Evolutionary conservation across 495 filamentous ascomycete species (phyloP).

Genomic region (Penicillium atrosanguineum): DNA sequence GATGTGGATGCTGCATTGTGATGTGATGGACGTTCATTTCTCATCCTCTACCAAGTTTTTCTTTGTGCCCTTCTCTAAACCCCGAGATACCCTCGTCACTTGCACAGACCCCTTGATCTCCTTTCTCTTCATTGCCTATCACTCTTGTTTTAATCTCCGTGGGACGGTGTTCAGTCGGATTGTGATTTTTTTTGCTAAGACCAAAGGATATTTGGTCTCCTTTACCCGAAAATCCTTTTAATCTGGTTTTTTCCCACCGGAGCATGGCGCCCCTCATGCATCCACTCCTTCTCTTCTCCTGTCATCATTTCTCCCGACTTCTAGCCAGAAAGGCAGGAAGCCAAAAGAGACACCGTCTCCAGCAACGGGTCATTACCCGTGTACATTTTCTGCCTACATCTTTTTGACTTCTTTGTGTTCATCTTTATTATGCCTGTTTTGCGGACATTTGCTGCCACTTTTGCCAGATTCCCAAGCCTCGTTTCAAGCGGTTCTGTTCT

Average conservation of each 20-base stretch:
- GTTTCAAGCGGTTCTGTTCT: slow-evolving; percentile 20
- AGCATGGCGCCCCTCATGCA: slow-evolving; percentile 15
- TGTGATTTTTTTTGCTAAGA: slow-evolving; percentile 8
- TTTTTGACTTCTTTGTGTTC: not conserved
- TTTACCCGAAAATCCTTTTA: slow-evolving; percentile 19
- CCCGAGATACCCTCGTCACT: slow-evolving; percentile 15
- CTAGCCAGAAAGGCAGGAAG: not conserved
- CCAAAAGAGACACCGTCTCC: not conserved
- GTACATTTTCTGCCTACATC: not conserved
- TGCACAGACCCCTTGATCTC: slow-evolving; percentile 9
- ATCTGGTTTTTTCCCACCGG: slow-evolving; percentile 13
- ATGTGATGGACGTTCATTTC: slow-evolving; percentile 40
- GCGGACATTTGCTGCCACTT: slow-evolving; percentile 19
- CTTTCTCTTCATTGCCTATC: slow-evolving; percentile 20
- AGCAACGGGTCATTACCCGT: not conserved
- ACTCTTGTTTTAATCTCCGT: slow-evolving; percentile 15
- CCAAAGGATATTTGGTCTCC: slow-evolving; percentile 8
- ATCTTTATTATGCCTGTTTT: not conserved
- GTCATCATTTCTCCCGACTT: slow-evolving; percentile 4
- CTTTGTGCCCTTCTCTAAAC: not conserved
- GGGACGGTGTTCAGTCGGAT: slow-evolving; percentile 37
- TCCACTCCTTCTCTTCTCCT: slow-evolving; percentile 17
- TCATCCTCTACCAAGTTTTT: not conserved
- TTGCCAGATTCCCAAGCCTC: slow-evolving; percentile 38
- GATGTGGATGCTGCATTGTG: slow-evolving; percentile 53